phyloP scores from a whole-genome alignment of 2,329 filamentous ascomycete species.

The Triangularia setosa region DNA sequence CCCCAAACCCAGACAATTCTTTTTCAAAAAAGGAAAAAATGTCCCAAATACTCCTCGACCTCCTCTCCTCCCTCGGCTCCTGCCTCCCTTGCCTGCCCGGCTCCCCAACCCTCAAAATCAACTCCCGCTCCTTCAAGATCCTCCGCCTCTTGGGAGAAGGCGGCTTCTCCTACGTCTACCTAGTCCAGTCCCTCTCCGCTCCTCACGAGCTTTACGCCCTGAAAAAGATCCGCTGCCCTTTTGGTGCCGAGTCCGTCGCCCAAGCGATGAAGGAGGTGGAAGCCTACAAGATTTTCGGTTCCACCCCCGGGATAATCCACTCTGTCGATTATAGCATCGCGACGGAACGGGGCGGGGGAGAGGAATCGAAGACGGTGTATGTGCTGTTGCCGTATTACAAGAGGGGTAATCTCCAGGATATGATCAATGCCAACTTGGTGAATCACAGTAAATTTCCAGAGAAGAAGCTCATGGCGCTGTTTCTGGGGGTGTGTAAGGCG shows the following conservation, averaged over 20 bases:
- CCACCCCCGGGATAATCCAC: slow-evolving; percentile 81
- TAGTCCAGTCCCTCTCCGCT: slow-evolving; percentile 79
- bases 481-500: slow-evolving; percentile 86
- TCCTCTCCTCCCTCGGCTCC: slow-evolving; percentile 87
- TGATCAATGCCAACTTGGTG: slow-evolving; percentile 97
- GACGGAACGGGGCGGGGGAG: slow-evolving; percentile 58
- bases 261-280: slow-evolving; percentile 96
- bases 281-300: slow-evolving; percentile 85
- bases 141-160: slow-evolving; percentile 90
- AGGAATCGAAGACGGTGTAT: slow-evolving; percentile 87
- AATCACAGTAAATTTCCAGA: slow-evolving; percentile 92
- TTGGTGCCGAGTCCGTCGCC: slow-evolving; percentile 91
- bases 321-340: slow-evolving; percentile 79
- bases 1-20: no score
- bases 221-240: slow-evolving; percentile 98
- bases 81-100: slow-evolving; percentile 96
- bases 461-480: slow-evolving; percentile 79
- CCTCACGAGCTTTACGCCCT: slow-evolving; percentile 84
- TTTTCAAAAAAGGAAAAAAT: slow-evolving; percentile 43
- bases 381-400: slow-evolving; percentile 94
- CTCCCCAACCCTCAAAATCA: slow-evolving; percentile 91
- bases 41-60: slow-evolving; percentile 81
- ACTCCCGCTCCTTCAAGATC: slow-evolving; percentile 93
- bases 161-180: slow-evolving; percentile 98
- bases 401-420: slow-evolving; percentile 91